Conservation (phyloP, 2,329 filamentous ascomycete genomes). For the Paramyrothecium roridum region DNA sequence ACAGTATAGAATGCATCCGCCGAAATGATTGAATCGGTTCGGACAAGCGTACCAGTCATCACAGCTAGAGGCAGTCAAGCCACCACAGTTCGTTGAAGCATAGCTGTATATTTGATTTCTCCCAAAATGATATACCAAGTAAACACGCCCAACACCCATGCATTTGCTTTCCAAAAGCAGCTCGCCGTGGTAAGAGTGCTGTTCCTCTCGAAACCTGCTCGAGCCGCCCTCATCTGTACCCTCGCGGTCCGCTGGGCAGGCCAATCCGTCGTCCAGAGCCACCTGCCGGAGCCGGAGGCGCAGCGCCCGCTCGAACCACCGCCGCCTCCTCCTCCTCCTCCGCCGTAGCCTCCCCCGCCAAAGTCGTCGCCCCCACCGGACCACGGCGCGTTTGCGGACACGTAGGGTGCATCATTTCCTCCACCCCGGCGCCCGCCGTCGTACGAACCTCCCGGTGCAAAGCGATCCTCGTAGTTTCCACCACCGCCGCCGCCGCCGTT, state of each 20-base stretch:
- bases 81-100: too few species aligned
- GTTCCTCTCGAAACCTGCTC: neutral
- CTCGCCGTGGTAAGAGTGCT: too few species aligned
- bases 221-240: slow-evolving; percentile 24
- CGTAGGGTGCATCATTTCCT: slow-evolving; percentile 33
- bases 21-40: too few species aligned
- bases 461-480: slow-evolving; percentile 41
- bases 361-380: slow-evolving; percentile 35
- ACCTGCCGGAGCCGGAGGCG: neutral
- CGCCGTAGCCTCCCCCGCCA: slow-evolving; percentile 31
- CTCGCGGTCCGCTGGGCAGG: slow-evolving; percentile 43
- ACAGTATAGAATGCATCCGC: too few species aligned
- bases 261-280: slow-evolving; percentile 30
- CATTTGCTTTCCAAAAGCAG: too few species aligned
- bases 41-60: too few species aligned
- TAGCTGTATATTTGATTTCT: too few species aligned
- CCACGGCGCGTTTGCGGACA: slow-evolving; percentile 47
- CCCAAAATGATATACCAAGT: too few species aligned
- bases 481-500: slow-evolving; percentile 25
- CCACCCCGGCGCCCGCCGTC: slow-evolving; percentile 26
- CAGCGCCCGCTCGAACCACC: neutral
- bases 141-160: too few species aligned
- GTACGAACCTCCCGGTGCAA: slow-evolving; percentile 42
- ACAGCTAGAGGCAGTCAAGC: too few species aligned
- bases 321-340: slow-evolving; percentile 12